A percentile compares a stretch with the other conserved stretches of the same genome.
These are phyloP conservation scores for Claviceps humidiphila DNA, from an alignment of 2,329 filamentous ascomycete species.

Conservation along the genomic window DNA sequence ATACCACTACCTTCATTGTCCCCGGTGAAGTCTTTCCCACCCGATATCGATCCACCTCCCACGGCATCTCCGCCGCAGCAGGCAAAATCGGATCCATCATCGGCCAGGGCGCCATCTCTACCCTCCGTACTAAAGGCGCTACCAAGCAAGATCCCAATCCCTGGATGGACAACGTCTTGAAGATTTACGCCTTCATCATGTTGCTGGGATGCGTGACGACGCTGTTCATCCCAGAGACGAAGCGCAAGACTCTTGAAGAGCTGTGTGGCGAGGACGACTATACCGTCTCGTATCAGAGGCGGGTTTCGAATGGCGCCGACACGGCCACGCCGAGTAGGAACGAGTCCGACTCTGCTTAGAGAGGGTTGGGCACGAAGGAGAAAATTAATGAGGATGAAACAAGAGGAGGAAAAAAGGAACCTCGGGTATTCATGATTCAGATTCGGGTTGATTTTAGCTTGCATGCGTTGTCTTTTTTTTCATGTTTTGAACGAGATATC, in stretches of 20 bases:
- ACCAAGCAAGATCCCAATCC: constrained; percentile 29
- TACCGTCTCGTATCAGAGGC: constrained; percentile 6
- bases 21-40: constrained; percentile 45
- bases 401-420: not conserved
- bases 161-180: constrained; percentile 66
- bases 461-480: not conserved
- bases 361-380: not conserved
- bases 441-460: too few species aligned
- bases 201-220: constrained; percentile 56
- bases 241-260: constrained; percentile 59
- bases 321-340: constrained; percentile 2
- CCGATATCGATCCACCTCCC: constrained; percentile 42
- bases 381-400: not conserved
- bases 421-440: too few species aligned
- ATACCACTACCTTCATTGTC: constrained; percentile 44
- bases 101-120: constrained; percentile 43
- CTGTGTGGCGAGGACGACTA: constrained; percentile 29
- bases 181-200: constrained; percentile 69
- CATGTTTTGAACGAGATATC: not conserved
- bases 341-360: constrained; percentile 3
- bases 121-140: constrained; percentile 34
- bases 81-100: constrained; percentile 45
- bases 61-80: constrained; percentile 42
- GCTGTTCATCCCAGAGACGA: constrained; percentile 60
- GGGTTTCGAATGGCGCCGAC: not conserved